These are phyloP conservation scores for Lagenidium giganteum DNA, from an alignment of 352 stramenopile genomes.

Conservation along the genomic window DNA sequence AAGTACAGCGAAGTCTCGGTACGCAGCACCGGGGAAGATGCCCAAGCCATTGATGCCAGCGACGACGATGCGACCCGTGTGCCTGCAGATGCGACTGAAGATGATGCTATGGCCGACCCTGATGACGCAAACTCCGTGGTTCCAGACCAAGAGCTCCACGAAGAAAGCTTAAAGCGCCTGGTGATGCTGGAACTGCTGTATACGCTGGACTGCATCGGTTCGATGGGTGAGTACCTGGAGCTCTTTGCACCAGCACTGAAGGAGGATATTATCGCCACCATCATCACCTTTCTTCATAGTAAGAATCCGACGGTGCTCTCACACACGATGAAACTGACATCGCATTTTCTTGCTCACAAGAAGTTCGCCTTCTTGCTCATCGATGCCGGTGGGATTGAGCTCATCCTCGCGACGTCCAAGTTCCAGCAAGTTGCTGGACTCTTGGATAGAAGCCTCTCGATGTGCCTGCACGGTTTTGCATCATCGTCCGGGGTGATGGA, in stretches of 20 bases:
- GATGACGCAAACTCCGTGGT: background rate
- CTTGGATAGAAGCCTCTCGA: constrained; percentile 72
- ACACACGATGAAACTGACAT: constrained; percentile 79
- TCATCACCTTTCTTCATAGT: constrained; percentile 82
- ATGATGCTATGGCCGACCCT: background rate
- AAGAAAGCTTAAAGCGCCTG: constrained; percentile 74
- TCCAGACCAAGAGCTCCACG: constrained; percentile 43
- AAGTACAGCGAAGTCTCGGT: constrained; percentile 13
- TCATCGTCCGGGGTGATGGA: constrained; percentile 79
- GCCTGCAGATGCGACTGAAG: background rate
- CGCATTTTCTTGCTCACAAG: constrained; percentile 82
- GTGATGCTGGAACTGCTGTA: constrained; percentile 82
- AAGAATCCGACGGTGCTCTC: constrained; percentile 77
- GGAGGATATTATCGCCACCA: constrained; percentile 78
- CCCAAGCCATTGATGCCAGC: too few species aligned
- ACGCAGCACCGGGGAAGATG: too few species aligned
- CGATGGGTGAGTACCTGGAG: constrained; percentile 82
- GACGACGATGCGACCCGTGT: constrained; percentile 1
- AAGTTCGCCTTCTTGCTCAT: constrained; percentile 80
- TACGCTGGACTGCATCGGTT: constrained; percentile 77
- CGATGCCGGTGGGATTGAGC: constrained; percentile 62
- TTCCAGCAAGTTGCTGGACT: constrained; percentile 43
- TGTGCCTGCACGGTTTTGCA: constrained; percentile 82
- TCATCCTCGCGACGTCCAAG: constrained; percentile 66
- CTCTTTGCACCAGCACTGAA: constrained; percentile 77